Percentiles rank a stretch among this genome's conserved stretches.
Evolutionary conservation across 1,139 yeast species (phyloP).

Genomic region (Diutina pseudorugosa): DNA sequence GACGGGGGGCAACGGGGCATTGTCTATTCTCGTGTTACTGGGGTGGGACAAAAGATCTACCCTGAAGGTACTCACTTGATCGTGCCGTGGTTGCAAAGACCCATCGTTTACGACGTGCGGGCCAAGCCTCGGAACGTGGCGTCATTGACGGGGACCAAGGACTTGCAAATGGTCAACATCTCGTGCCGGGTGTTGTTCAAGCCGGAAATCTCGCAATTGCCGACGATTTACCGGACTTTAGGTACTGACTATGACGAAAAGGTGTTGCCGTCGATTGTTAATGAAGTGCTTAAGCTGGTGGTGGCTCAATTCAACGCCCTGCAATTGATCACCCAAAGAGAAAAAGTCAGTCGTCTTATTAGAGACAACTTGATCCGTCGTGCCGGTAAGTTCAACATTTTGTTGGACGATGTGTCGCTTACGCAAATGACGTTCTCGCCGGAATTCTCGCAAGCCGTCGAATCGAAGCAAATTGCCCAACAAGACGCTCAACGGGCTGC

Average conservation of each 20-base stretch:
- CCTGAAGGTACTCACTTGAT: slow-evolving; percentile 93
- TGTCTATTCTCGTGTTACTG: slow-evolving; percentile 77
- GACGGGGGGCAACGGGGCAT: slow-evolving; percentile 99
- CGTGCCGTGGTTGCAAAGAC: slow-evolving; percentile 92
- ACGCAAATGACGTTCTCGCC: slow-evolving; percentile 97
- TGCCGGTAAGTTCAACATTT: slow-evolving; percentile 78
- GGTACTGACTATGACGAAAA: slow-evolving; percentile 95
- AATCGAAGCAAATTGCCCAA: slow-evolving; percentile 97
- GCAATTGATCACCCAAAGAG: slow-evolving; percentile 96
- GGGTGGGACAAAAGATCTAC: slow-evolving; percentile 76
- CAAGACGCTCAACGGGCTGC: slow-evolving; percentile 99
- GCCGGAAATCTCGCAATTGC: slow-evolving; percentile 71
- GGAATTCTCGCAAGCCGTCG: slow-evolving; percentile 95
- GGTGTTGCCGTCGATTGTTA: slow-evolving; percentile 91
- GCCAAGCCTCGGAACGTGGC: slow-evolving; percentile 97
- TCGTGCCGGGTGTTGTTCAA: slow-evolving; percentile 93
- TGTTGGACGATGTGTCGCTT: slow-evolving; percentile 89
- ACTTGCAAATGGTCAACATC: slow-evolving; percentile 96
- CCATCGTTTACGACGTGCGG: slow-evolving; percentile 85
- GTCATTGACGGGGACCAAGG: slow-evolving; percentile 96
- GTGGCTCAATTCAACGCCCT: slow-evolving; percentile 98
- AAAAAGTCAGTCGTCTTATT: slow-evolving; percentile 81
- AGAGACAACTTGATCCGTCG: slow-evolving; percentile 87
- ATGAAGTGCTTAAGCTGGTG: slow-evolving; percentile 91
- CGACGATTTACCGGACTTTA: slow-evolving; percentile 78